Evolutionary conservation across 1,284 basidiomycete genomes (phyloP), one percentile per base, ranked within the genome.

Genomic region (Ceratobasidium sp.): DNA sequence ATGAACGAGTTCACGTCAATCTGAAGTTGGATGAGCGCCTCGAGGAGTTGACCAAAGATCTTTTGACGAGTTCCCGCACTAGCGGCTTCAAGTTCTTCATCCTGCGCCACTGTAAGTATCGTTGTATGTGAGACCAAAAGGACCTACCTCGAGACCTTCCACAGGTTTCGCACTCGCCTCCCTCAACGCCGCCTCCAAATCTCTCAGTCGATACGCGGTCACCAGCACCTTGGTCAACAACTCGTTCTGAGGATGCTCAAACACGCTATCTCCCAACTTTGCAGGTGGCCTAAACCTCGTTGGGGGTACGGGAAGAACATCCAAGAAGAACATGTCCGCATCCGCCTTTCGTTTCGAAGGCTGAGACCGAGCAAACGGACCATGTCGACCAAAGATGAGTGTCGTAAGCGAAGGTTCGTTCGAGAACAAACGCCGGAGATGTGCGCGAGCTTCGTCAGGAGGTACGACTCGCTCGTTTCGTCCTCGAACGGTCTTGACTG

Each of bases 291-390:
- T 90, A 85, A 98, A 99, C 52, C 97, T 92, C 8, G 95, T 97
- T 26, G 97, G 97, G 26, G 96, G 88, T 41, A 99, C 92, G 34
- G 94, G 89, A 36, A 99, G 80, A 69, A 93, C 95, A 45, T 97
- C 93, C 84, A 99, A 85, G 85, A 99, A 99, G 82, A 99, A 99
- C 87, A 98, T 95, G 79, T 97, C 96, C 57, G 95, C 92, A 52
- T 90, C 93, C 30, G 93, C 92, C 12, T 65, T 52, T 18, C 88
- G 28, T 16, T 39, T 86, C 82, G 74, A 74, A 21, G 81, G 78
- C 16, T 85, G 85, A 55, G 91, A 79, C 32, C 84, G 84, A 8
- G 92, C 87, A 78, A 94, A 92, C 1, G 91, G 89, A 23, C 96
- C 96, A 79, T 98, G 97, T 60, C 94, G 90, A 43, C 96, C 96